Evolutionary conservation across 1,139 yeast species (phyloP), one percentile per base, ranked within the genome.

Genomic region (Scheffersomyces insectosa): DNA sequence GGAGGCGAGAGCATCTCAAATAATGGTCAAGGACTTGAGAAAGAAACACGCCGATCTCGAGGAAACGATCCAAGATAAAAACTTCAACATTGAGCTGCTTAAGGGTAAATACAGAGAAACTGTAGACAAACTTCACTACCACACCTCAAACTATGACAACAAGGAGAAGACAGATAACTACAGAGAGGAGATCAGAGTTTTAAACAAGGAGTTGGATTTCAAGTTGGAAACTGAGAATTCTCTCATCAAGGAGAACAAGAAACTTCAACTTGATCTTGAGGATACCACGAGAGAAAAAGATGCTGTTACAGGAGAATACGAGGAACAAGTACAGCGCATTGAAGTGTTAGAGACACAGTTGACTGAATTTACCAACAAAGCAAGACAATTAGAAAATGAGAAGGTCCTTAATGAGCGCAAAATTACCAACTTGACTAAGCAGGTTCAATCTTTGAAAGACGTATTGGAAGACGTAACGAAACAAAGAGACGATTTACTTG

Each of bases 221-320:
- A 75, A 78, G 50, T 72, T 83, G 63, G 80, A 82, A 52, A 74
- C 71, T 35, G 93, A 86, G 63, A 80, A 88, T 0, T 80, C 78
- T 29, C 63, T 86, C 42, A 80, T 82, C 44, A 85, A 83, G 54
- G 85, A 82, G 42, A 73, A 83, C 51, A 82, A 85, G 43, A 79
- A 79, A 38, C 63, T 83, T 32, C 80, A 79, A 38, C 75, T 83
- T 50, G 86, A 85, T 47, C 65, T 82, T 42, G 90, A 86, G 48
- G 78, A 80, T 5, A 63, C 82, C 47, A 61, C 65, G 33, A 64
- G 69, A 23, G 79, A 74, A 44, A 74, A 75, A 42, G 65, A 72
- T 6, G 75, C 78, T 13, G 67, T 80, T 33, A 83, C 82, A 41
- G 66, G 71, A 29, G 83, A 82, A 45, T 70, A 79, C 39, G 73